Base-by-base conservation (phyloP, 2,329 filamentous ascomycete species). In the Lasiodiplodia sp. region DNA sequence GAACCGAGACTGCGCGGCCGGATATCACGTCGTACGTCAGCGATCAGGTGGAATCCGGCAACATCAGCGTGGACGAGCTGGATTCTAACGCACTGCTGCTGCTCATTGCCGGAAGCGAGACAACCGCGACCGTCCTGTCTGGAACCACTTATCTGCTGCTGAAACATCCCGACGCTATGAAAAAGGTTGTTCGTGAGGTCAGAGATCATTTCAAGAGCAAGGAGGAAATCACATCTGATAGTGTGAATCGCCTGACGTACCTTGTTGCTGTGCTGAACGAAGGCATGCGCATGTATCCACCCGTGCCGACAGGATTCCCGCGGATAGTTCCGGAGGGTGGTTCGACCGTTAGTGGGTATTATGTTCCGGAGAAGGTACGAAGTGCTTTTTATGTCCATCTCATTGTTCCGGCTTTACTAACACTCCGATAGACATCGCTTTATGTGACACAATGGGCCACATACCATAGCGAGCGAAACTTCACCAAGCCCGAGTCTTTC, bases 181-280 rank as follows among this genome's bases (percentile, higher is more conserved):
- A 72, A 21, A 73, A 71, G 51, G 67, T 78, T 5, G 73, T 72
- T 18, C 68, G 72, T 21, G 77, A 79, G 67, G 57, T 79, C 18
- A 72, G 77, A 31, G 28, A n/a, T 2, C 73, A 74, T 8, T 73
- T 73, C 67, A 73, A 74, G 18, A 70, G 69, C 6, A 73, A 77
- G 66, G 71, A 71, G 25, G 77, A 79, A 23, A 70, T 79, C 31
- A 76, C 73, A 55, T 78, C 77, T 72, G 73, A 78, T 34, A 69
- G 73, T 2, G 70, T 76, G 0, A 70, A 69, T 5, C 69, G 38
- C 21, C 70, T 81, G 14, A 73, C 75, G 0, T 86, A 83, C 70
- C 75, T 84, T 67, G 77, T 80, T 49, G 83, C 83, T 4, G 81
- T 82, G 67, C 75, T 85, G 8, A 79, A 83, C 65, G 84, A 86